phyloP scores from a whole-genome alignment of 164 flowering plant genomes.

The Tetracentron sinense region DNA sequence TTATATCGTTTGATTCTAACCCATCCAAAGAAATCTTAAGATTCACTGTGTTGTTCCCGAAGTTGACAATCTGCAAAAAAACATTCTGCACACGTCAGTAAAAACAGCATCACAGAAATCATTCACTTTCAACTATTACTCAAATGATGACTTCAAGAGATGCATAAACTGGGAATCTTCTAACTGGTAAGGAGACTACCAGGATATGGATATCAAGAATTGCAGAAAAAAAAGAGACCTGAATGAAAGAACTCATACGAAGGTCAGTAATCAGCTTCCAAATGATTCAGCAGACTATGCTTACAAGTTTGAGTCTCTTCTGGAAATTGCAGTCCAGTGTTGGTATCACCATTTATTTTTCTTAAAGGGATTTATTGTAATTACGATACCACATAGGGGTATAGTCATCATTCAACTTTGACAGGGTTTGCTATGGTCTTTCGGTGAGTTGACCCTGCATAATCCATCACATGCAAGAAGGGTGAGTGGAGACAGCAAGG shows the following conservation, averaged over 20 bases:
- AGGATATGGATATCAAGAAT: background rate
- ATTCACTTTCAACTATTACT: background rate
- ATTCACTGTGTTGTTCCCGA: constrained; percentile 46
- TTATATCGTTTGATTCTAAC: constrained; percentile 34
- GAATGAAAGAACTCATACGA: background rate
- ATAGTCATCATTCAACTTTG: too few species aligned
- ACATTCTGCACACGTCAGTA: background rate
- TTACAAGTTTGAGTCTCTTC: background rate
- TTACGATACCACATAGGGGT: too few species aligned
- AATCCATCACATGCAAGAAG: too few species aligned
- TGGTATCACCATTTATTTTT: background rate
- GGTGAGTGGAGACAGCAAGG: too few species aligned
- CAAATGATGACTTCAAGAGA: background rate
- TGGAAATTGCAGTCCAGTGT: background rate
- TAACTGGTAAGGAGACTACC: background rate
- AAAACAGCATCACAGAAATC: background rate
- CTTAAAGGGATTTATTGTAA: too few species aligned
- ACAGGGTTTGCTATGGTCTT: too few species aligned
- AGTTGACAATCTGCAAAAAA: constrained; percentile 76
- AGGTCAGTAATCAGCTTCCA: background rate
- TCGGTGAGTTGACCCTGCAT: too few species aligned
- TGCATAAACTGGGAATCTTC: background rate
- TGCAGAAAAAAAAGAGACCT: background rate
- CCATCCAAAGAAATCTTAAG: constrained; percentile 53
- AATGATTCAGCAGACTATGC: background rate